Base-by-base conservation (phyloP, 805 yeast species). In the Scheffersomyces lignosus region DNA sequence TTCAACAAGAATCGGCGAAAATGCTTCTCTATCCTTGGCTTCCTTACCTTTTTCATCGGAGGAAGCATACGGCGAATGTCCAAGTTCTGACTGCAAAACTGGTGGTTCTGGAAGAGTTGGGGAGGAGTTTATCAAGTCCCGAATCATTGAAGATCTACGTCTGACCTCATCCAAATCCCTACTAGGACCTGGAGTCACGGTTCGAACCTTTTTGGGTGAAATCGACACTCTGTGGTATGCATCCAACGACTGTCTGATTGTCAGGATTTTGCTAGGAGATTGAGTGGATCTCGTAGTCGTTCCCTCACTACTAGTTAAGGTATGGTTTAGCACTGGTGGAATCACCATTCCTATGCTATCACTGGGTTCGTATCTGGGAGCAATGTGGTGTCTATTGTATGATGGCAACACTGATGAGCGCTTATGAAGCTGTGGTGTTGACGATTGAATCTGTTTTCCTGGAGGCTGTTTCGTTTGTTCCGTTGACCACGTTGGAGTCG, bases 91-190 rank as follows among this genome's bases (percentile, higher is more conserved):
- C 34, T 53, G 48, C 8, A 68, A 53, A 12, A 63, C 56, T 5
- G 75, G 75, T 2, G 73, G 70, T 37, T 66, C 69, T 3, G 75
- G 75, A 18, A 67, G 47, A 2, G 72, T 65, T 2, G 75, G 75
- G 7, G 73, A 67, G 2, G 72, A 66, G 38, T 66, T 58, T 36
- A 64, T 51, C 20, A 62, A 50, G 27, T 61, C 57, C 31, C 62
- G 64, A 14, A 67, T 58, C 38, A 62, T 43, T 10, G 70, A 60
- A 23, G 67, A 59, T 31, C 69, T 38, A 27, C 56, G 37, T 25
- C 56, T 46, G 14, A 27, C 31, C 27, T 31, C 48, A 15, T 34
- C 39, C 4, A 26, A 28, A 9, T 38, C 33, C 37, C 40, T 29
- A 15, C 40, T 29, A 27, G 58, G 56, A n/a, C n/a, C n/a, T n/a